These are phyloP conservation scores for Amniculicola lignicola DNA, from an alignment of 495 filamentous ascomycete species.

Conservation along the genomic window DNA sequence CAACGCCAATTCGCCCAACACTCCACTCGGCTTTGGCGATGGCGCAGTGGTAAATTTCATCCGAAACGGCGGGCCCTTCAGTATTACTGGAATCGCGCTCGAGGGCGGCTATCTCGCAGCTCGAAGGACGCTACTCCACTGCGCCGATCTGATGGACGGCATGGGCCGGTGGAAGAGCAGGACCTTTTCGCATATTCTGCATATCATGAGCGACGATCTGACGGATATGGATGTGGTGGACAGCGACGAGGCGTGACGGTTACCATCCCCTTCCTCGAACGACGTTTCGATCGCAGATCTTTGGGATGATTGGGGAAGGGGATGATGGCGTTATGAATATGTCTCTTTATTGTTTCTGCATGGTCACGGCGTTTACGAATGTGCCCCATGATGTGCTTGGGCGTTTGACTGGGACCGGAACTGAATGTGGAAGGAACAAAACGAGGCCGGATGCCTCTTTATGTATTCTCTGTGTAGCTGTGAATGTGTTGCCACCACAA, in stretches of 20 bases:
- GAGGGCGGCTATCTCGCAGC: conserved; percentile 52
- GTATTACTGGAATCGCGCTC: conserved; percentile 48
- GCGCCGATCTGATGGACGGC: conserved; percentile 50
- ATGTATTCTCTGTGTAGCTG: too few species aligned
- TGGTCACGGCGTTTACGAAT: too few species aligned
- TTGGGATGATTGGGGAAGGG: conserved; percentile 18
- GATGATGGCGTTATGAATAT: neutral
- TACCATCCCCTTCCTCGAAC: conserved; percentile 9
- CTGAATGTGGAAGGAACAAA: too few species aligned
- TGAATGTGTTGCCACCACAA: too few species aligned
- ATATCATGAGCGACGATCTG: conserved; percentile 56
- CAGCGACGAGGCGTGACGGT: conserved; percentile 30
- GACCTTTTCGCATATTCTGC: conserved; percentile 50
- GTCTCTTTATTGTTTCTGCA: too few species aligned
- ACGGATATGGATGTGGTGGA: conserved; percentile 44
- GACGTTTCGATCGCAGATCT: conserved; percentile 14
- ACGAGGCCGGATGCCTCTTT: too few species aligned
- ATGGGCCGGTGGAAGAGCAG: conserved; percentile 53
- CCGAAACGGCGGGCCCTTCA: conserved; percentile 50
- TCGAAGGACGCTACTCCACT: conserved; percentile 50
- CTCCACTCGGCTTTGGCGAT: conserved; percentile 41
- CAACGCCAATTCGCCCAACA: conserved; percentile 44
- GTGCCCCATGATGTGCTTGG: too few species aligned
- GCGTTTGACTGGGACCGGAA: too few species aligned
- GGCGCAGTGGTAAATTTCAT: conserved; percentile 50